Evolutionary conservation across 805 yeast species (phyloP), one percentile per base, ranked within the genome.

Genomic region (Wickerhamiella slavikovae): DNA sequence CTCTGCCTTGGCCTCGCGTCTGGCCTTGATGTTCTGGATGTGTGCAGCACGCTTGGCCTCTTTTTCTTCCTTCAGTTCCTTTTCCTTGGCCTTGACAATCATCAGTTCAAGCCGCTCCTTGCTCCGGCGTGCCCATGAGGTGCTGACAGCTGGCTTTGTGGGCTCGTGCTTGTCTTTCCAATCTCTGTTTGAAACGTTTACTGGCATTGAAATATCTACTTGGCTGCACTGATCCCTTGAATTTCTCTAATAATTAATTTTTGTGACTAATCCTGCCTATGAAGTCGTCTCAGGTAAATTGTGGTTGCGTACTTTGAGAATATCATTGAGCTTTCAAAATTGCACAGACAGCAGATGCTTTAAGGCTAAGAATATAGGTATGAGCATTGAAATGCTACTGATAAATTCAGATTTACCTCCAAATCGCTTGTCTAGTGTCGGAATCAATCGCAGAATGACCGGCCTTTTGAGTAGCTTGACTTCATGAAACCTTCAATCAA

Each of bases 1-100:
- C 52, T 85, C 98, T 34, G 66, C 94, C 59, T 74, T 75, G 50
- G 68, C 66, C 42, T 71, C 82, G 46, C 75, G 66, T 52, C 77
- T 71, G 40, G 73, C 78, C 57, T 72, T 78, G 35, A 49, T 38
- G 12, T 38, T 32, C 10, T 38, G 32, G 26, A 43, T 40, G 29
- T 63, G 62, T 16, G 55, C 62, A 38, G 63, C 58, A 43, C 62
- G 68, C 33, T 55, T 68, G 12, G 60, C 59, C 39, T 66, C 71
- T 51, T 82, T 80, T 41, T 80, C 95, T 17, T 71, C 74, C 52
- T 76, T 76, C 45, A 85, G 52, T 35, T 67, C 79, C 47, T 66
- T 64, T 33, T 83, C 51, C 45, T 72, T 72, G 27, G 66, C 68
- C 48, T 75, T 79, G 41, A 67, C 57, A 40, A 71, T 75, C 29